Conservation (phyloP, 331 rosid genomes). For the Prunus yedoensis region DNA sequence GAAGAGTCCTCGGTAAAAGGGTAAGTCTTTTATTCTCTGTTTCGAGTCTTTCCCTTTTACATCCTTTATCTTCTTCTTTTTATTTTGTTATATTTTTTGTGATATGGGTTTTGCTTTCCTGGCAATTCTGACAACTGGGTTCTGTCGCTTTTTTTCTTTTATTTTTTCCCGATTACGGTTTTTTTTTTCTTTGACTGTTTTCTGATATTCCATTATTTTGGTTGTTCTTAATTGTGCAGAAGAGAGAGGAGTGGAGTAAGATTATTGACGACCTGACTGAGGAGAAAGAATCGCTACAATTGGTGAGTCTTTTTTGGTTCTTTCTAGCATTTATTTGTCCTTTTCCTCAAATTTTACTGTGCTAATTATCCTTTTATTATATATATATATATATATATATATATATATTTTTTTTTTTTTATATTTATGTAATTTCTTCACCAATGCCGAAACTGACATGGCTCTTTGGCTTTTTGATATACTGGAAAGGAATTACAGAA, state of each 20-base stretch:
- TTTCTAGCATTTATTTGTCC: neutral
- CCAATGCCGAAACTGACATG: neutral
- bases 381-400: too few species aligned
- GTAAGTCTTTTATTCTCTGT: slow-evolving; percentile 26
- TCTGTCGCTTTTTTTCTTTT: neutral
- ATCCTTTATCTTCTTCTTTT: neutral
- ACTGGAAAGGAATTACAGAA: slow-evolving; percentile 44
- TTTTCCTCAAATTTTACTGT: neutral
- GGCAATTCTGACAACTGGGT: neutral
- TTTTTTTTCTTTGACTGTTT: neutral
- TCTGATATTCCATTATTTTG: neutral
- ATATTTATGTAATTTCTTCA: neutral
- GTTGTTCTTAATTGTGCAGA: slow-evolving; percentile 24
- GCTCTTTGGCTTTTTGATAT: neutral
- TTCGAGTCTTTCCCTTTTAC: neutral
- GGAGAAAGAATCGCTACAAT: slow-evolving; percentile 18
- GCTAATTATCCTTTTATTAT: neutral
- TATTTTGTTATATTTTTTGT: neutral
- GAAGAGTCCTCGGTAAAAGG: slow-evolving; percentile 36
- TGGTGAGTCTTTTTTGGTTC: slow-evolving; percentile 26
- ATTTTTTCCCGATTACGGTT: neutral
- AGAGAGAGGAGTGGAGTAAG: slow-evolving; percentile 37
- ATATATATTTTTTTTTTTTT: too few species aligned
- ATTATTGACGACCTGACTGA: slow-evolving; percentile 28
- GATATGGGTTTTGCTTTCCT: neutral